Conservation (phyloP, 2,329 filamentous ascomycete species). For the Pseudogymnoascus sp. region DNA sequence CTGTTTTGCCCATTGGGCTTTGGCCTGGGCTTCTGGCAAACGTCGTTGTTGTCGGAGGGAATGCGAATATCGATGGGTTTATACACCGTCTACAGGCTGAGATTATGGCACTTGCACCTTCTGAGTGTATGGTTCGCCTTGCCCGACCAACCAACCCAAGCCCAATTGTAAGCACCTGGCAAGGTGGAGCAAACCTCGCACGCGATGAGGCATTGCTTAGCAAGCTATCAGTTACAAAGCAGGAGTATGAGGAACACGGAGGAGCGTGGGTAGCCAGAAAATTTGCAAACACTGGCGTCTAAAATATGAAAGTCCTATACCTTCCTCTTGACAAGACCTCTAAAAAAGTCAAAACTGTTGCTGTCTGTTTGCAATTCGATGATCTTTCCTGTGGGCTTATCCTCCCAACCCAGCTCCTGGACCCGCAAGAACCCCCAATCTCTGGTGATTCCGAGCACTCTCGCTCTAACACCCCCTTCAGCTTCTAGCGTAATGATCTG, state of each 20-base stretch:
- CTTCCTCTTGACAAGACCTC: slow-evolving; percentile 74
- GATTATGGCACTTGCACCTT: slow-evolving; percentile 60
- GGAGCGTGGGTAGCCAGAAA: slow-evolving; percentile 63
- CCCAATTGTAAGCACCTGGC: slow-evolving; percentile 74
- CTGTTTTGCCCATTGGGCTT: slow-evolving; percentile 66
- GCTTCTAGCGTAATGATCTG: slow-evolving; percentile 68
- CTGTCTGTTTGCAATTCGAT: slow-evolving; percentile 90
- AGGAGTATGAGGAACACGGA: slow-evolving; percentile 86
- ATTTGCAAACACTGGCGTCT: slow-evolving; percentile 39
- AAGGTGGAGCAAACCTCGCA: slow-evolving; percentile 72
- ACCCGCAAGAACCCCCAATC: slow-evolving; percentile 84
- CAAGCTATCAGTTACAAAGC: slow-evolving; percentile 66
- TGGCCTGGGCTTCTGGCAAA: slow-evolving; percentile 82
- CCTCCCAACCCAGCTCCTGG: slow-evolving; percentile 70
- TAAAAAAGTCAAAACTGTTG: slow-evolving; percentile 98
- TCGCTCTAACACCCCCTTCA: slow-evolving; percentile 64
- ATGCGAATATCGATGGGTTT: slow-evolving; percentile 70
- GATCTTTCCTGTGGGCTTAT: slow-evolving; percentile 64
- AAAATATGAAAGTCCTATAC: slow-evolving; percentile 5
- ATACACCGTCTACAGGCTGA: slow-evolving; percentile 70
- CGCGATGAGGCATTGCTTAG: slow-evolving; percentile 55
- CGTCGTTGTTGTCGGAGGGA: slow-evolving; percentile 82
- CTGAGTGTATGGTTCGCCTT: slow-evolving; percentile 71
- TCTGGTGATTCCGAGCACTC: slow-evolving; percentile 78
- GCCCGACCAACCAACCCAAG: slow-evolving; percentile 40